Base-by-base conservation (phyloP, 768 basidiomycete genomes). In the Tricholomella constricta region DNA sequence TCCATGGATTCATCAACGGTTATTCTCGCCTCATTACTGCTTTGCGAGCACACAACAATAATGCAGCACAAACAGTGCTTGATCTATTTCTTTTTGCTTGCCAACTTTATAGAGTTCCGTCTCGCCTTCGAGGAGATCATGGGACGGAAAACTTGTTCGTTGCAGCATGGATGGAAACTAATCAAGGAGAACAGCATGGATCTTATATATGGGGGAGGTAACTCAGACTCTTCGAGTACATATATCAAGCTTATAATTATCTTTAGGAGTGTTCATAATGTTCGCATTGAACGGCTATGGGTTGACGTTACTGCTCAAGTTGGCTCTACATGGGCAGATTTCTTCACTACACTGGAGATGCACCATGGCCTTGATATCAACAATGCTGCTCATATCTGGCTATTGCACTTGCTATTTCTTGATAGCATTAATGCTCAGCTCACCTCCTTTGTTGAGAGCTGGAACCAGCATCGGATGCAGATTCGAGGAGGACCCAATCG, bases 141-240 rank as follows among this genome's bases (percentile, higher is more conserved):
- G 75, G 77, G 3, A 57, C 57, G 7, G 72, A 75, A 54, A 76
- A 77, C 54, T 25, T 74, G 2, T 46, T 58, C 10, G 68, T 76
- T 19, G 69, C 72, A 6, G 61, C 62, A 20, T 69, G 54, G 50
- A 73, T 72, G 63, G 63, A 67, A 26, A 9, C 41, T 9, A 31
- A 31, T 19, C 31, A 40, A 6, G 66, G 69, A 2, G 17, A 25
- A 8, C 23, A 37, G 12, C 43, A 62, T 3, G 66, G 66, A 1
- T 73, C 70, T 7, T 76, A 72, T 48, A 70, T 75, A 14, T 73
- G 65, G 66, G 74, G 72, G 27, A 48, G 61, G 69, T 75, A 50
- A 7, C 11, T 45, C n/a, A 14, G 15, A 11, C 12, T 10, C 5
- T 9, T 19, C 6, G 4, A 20, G 12, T 41, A 41, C 20, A 22